Conservation (phyloP, 2,329 filamentous ascomycete species). For the Colletotrichum horii region DNA sequence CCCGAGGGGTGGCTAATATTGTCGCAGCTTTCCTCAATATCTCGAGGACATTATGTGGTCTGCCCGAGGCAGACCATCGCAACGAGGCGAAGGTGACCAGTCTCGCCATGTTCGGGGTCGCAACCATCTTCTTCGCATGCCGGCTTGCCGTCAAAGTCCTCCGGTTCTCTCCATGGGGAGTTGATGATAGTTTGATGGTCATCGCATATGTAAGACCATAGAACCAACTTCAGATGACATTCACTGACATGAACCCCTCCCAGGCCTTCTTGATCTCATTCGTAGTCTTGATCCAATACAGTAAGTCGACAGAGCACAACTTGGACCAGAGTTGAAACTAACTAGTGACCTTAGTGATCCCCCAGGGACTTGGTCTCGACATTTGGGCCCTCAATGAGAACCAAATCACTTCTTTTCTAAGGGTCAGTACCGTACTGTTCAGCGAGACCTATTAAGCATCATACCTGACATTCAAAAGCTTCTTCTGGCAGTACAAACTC, state of each 20-base stretch:
- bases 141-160: background rate
- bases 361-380: conserved; percentile 52
- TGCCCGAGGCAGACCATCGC: background rate
- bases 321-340: background rate
- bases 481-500: conserved; percentile 38
- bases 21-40: conserved; percentile 5
- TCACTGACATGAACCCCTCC: background rate
- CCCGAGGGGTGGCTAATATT: background rate
- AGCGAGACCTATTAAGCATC: conserved; percentile 24
- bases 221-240: background rate
- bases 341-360: background rate
- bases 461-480: conserved; percentile 30
- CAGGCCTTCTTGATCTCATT: background rate
- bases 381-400: conserved; percentile 45
- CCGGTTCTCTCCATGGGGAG: background rate
- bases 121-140: background rate
- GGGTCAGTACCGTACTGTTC: background rate
- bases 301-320: background rate
- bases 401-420: conserved; percentile 1
- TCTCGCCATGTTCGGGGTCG: background rate
- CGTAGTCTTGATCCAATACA: background rate
- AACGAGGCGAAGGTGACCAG: background rate
- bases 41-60: background rate
- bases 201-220: background rate
- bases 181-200: background rate